These are phyloP conservation scores for Croton laevigatus DNA, from an alignment of 441 rosid species.

Conservation along the genomic window DNA sequence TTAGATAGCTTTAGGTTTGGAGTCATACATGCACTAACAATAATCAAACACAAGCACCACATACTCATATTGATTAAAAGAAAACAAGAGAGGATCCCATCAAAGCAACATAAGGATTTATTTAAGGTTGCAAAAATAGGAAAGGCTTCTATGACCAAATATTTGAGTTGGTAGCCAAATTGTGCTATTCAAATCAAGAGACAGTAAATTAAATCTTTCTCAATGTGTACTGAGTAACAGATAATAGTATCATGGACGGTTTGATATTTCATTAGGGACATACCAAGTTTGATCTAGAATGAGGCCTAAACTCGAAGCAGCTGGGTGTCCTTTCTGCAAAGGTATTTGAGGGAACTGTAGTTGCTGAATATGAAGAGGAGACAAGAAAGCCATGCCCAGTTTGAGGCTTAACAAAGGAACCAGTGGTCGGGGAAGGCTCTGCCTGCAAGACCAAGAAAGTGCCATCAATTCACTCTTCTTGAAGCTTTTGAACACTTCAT, in stretches of 20 bases:
- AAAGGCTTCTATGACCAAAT: background rate
- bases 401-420: conserved; percentile 70
- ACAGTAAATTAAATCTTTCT: background rate
- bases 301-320: conserved; percentile 75
- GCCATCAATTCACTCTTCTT: conserved; percentile 5
- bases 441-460: conserved; percentile 47
- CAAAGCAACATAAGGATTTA: background rate
- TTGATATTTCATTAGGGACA: conserved; percentile 20
- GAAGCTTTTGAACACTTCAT: background rate
- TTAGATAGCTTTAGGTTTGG: background rate
- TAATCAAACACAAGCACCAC: background rate
- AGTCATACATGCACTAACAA: background rate
- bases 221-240: background rate
- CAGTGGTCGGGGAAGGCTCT: conserved; percentile 94
- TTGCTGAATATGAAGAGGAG: conserved; percentile 38
- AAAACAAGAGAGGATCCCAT: background rate
- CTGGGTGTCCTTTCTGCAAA: conserved; percentile 43
- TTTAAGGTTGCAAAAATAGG: background rate
- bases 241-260: background rate
- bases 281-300: conserved; percentile 63
- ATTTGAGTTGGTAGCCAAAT: background rate
- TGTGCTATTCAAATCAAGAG: background rate
- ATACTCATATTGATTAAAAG: background rate
- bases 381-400: conserved; percentile 37
- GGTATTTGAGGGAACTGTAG: conserved; percentile 35